Conservation (phyloP, 1,139 yeast genomes). For the Chernovozyma aurita region DNA sequence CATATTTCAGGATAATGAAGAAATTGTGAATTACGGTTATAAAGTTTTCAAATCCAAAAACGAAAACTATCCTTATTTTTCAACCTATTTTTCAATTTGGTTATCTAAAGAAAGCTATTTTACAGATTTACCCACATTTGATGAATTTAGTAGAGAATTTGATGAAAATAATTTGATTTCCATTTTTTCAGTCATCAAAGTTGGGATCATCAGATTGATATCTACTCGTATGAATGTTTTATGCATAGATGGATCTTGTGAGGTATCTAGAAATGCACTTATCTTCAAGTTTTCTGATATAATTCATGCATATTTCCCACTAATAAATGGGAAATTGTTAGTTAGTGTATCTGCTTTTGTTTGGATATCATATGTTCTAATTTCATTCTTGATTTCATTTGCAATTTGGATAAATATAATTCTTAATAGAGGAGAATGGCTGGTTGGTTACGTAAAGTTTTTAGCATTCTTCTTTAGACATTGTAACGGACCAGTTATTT, state of each 20-base stretch:
- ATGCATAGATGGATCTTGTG: conserved; percentile 6
- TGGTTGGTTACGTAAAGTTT: neutral
- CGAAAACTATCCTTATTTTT: conserved; percentile 6
- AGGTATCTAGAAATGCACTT: conserved; percentile 13
- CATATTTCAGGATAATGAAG: neutral
- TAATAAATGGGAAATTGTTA: conserved; percentile 17
- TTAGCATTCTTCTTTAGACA: conserved; percentile 9
- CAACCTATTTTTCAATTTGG: conserved; percentile 2
- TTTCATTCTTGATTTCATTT: conserved; percentile 8
- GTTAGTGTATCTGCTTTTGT: conserved; percentile 23
- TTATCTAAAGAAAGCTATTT: neutral
- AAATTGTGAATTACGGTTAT: neutral
- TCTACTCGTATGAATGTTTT: conserved; percentile 1
- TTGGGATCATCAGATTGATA: conserved; percentile 3
- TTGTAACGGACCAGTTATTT: conserved; percentile 2
- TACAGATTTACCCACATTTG: conserved; percentile 5
- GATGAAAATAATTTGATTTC: neutral
- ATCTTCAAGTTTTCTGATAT: conserved; percentile 28
- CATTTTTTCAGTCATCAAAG: conserved; percentile 5
- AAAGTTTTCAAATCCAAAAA: conserved; percentile 5
- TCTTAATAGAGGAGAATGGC: neutral
- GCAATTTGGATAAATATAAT: neutral
- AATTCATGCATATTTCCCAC: conserved; percentile 14
- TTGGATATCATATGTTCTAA: conserved; percentile 25
- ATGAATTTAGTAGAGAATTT: conserved; percentile 5